phyloP scores from a whole-genome alignment of 345 rosid genomes.

The Murraya koenigii region DNA sequence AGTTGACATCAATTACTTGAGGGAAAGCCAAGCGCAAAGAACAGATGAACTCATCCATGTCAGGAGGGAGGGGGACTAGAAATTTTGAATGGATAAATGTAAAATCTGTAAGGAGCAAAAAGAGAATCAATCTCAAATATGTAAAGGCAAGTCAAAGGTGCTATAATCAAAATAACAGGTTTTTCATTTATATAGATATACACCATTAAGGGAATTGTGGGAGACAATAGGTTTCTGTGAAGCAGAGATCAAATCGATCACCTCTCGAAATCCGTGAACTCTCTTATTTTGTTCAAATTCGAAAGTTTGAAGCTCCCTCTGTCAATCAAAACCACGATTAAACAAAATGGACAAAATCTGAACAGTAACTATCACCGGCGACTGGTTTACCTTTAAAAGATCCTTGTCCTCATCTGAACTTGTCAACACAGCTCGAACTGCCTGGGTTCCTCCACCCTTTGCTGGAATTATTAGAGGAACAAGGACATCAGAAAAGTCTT shows the following conservation, averaged over 20 bases:
- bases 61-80: slow-evolving; percentile 69
- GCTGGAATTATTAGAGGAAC: slow-evolving; percentile 70
- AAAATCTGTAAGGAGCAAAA: slow-evolving; percentile 54
- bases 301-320: slow-evolving; percentile 64
- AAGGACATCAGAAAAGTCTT: slow-evolving; percentile 54
- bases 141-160: slow-evolving; percentile 8
- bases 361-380: slow-evolving; percentile 4
- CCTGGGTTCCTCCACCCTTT: slow-evolving; percentile 67
- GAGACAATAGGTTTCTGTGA: slow-evolving; percentile 81
- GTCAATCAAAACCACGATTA: slow-evolving; percentile 28
- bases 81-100: slow-evolving; percentile 74
- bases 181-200: slow-evolving; percentile 26
- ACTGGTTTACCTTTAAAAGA: slow-evolving; percentile 53
- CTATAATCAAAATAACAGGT: not conserved
- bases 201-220: slow-evolving; percentile 80
- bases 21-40: slow-evolving; percentile 60
- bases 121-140: slow-evolving; percentile 4
- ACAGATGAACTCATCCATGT: slow-evolving; percentile 52
- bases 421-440: slow-evolving; percentile 67
- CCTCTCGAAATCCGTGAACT: slow-evolving; percentile 86
- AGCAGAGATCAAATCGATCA: slow-evolving; percentile 84
- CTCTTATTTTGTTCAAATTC: slow-evolving; percentile 64
- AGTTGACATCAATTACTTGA: slow-evolving; percentile 64
- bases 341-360: slow-evolving; percentile 8
- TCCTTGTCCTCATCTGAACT: slow-evolving; percentile 72